Percentiles rank a stretch among this genome's conserved stretches.
These are phyloP conservation scores for Aegilops bicornis DNA, from an alignment of 176 grass and related monocot species.

Conservation along the genomic window DNA sequence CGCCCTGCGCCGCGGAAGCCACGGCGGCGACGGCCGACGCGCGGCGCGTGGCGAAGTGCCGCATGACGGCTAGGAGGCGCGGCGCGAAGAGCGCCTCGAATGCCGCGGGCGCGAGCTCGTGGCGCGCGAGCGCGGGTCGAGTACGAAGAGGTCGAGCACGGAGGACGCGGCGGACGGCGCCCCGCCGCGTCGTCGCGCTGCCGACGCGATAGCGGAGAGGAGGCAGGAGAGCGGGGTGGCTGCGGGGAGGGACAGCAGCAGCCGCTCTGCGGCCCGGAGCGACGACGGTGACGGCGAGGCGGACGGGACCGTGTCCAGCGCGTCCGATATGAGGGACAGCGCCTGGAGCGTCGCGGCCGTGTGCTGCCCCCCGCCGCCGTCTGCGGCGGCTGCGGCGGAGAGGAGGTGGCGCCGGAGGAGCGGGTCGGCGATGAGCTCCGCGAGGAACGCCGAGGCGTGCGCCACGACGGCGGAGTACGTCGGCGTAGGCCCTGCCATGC, in stretches of 20 bases:
- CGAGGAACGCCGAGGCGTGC: slow-evolving; percentile 52
- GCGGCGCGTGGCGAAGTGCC: slow-evolving; percentile 59
- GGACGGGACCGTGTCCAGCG: slow-evolving; percentile 44
- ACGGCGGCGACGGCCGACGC: slow-evolving; percentile 25
- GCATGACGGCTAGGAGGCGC: slow-evolving; percentile 54
- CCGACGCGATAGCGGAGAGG: slow-evolving; percentile 47
- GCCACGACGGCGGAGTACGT: slow-evolving; percentile 30
- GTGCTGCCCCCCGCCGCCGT: slow-evolving; percentile 4
- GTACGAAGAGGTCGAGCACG: slow-evolving; percentile 60
- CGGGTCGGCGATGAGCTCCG: slow-evolving; percentile 48
- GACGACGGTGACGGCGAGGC: slow-evolving; percentile 38
- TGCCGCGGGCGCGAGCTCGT: slow-evolving; percentile 52
- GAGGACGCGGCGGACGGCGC: slow-evolving; percentile 28
- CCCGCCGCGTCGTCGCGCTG: slow-evolving; percentile 30
- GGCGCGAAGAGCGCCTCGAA: slow-evolving; percentile 73
- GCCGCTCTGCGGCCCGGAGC: slow-evolving; percentile 53
- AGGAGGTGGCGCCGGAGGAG: slow-evolving; percentile 52
- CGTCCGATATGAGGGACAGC: slow-evolving; percentile 52
- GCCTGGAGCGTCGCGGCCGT: slow-evolving; percentile 42
- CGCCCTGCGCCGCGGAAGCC: background rate
- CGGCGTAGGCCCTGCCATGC: slow-evolving; percentile 36
- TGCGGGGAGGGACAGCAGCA: slow-evolving; percentile 42
- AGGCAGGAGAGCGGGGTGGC: slow-evolving; percentile 42
- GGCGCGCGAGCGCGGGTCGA: slow-evolving; percentile 56
- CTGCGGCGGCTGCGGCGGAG: slow-evolving; percentile 30